Base-by-base conservation (phyloP, 371 early-diverging fungal genomes). In the Quaeritorhiza haematococci region DNA sequence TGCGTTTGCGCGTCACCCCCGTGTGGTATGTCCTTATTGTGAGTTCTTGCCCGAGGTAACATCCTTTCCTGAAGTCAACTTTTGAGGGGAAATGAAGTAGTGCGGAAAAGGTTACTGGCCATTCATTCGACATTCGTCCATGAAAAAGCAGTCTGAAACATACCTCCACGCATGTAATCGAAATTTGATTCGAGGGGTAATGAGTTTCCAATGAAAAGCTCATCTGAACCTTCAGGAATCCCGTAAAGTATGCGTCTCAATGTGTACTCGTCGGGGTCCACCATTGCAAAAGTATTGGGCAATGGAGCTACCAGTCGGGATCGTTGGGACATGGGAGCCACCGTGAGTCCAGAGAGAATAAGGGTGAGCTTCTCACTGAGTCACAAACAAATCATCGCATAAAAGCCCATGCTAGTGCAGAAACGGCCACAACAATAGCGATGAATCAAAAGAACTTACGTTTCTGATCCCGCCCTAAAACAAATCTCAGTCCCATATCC, bases 11-110 rank as follows among this genome's bases (percentile, higher is more conserved):
- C 33, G 89, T 88, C 3, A 94, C 92, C 15, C 98, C 98, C 17
- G 86, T 90, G 66, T 96, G 96, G 55, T 94, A 85, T 6, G 95
- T 97, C 45, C 97, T 83, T 67, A 95, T 95, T 0, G 95, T 94
- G 61, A 97, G 77, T 71, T 97, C 98, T 68, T 98, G 97, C 7
- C 98, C 98, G 27, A 96, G 81, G 63, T 98, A 98, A 72, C 98
- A 98, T 1, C 98, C 98, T 73, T 98, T 98, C 53, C 82, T 74
- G 73, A 94, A 96, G 69, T 94, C 92, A 53, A 98, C 93, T 88
- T 49, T 19, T 27, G 8, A 19, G 43, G 50, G 19, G 13, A 47
- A 21, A 47, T 47, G 15, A 47, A 27, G 27, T 10, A 38, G n/a
- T 13, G 38, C 38, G 13, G n/a, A 38, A 38, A n/a, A 38, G n/a